Evolutionary conservation across 352 stramenopile species (phyloP), one percentile per base, ranked within the genome.

Genomic region (Globisporangium yorkense): DNA sequence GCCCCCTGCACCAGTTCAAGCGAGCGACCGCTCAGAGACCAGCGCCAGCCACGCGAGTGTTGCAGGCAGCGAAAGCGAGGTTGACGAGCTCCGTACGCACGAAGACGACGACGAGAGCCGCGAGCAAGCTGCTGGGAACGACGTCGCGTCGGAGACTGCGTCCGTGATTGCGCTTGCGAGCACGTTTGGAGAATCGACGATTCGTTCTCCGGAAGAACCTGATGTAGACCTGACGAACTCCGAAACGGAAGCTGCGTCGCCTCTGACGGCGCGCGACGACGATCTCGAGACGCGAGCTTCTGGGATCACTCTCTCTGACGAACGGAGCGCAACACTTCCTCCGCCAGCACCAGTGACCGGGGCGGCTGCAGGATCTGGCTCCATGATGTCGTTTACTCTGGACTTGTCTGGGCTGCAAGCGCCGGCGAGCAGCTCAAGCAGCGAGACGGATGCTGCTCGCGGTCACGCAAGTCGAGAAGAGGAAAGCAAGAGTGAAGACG

Each of bases 311-410:
- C 5, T 71, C 31, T 33, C 47, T 39, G 40, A 54, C 16, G 31
- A 45, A 16, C 58, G 6, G 10, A 65, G 21, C 20, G 67, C 31
- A 44, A 13, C 46, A 4, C 20, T 64, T 5, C 66, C 80, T 27
- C 72, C 74, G 24, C 68, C 77, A 46, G 61, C 67, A 16, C 71
- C 75, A 10, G 27, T 63, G 15, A 18, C 68, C 44, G 15, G 56
- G 20, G 2, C 66, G 20, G 2, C 66, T 52, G 18, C 58, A 33
- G 37, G 61, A 53, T 62, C 76, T 0, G 59, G 68, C 44, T 65
- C 80, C n/a, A 77, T 93, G 60, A 75, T 95, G 70, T 87, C 82
- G 45, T 94, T 95, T 41, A 95, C 86, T 0, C 68, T 95, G 6
- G 86, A 95, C 65, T 65, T 94, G 56, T 75, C 80, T 8, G 74